Evolutionary conservation across 1,284 basidiomycete species (phyloP).

Genomic region (Ustilago sp.): DNA sequence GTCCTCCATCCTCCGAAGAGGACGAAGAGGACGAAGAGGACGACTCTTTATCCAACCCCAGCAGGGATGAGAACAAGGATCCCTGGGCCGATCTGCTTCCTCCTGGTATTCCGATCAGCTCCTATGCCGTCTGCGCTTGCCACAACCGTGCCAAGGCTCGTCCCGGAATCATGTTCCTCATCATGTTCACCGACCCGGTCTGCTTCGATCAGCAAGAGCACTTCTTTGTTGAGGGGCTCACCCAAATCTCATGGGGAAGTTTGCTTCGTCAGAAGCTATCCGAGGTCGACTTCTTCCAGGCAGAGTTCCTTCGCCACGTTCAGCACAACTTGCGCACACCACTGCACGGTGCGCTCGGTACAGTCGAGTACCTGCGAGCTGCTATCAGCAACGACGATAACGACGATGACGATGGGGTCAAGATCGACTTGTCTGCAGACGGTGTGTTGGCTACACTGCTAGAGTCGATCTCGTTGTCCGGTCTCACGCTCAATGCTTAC

Average conservation of each 20-base stretch:
- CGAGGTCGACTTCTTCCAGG: conserved; percentile 53
- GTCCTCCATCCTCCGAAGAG: conserved; percentile 15
- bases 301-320: conserved; percentile 52
- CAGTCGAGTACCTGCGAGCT: conserved; percentile 54
- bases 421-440: conserved; percentile 47
- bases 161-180: conserved; percentile 47
- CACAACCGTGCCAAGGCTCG: conserved; percentile 44
- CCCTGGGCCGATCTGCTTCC: conserved; percentile 38
- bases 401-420: conserved; percentile 24
- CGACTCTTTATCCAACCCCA: neutral
- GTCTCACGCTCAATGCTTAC: conserved; percentile 53
- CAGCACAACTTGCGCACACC: conserved; percentile 63
- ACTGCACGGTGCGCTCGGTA: conserved; percentile 58
- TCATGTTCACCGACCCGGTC: conserved; percentile 32
- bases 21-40: conserved; percentile 19
- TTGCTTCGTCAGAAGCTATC: conserved; percentile 51
- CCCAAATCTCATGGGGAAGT: conserved; percentile 31
- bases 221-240: conserved; percentile 44
- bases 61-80: conserved; percentile 13
- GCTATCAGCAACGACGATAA: conserved; percentile 33
- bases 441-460: conserved; percentile 51
- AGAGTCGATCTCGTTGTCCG: conserved; percentile 53
- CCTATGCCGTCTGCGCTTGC: conserved; percentile 37
- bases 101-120: conserved; percentile 15
- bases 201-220: conserved; percentile 47